Base-by-base conservation (phyloP, 495 filamentous ascomycete species). In the Lentithecium fluviatile region DNA sequence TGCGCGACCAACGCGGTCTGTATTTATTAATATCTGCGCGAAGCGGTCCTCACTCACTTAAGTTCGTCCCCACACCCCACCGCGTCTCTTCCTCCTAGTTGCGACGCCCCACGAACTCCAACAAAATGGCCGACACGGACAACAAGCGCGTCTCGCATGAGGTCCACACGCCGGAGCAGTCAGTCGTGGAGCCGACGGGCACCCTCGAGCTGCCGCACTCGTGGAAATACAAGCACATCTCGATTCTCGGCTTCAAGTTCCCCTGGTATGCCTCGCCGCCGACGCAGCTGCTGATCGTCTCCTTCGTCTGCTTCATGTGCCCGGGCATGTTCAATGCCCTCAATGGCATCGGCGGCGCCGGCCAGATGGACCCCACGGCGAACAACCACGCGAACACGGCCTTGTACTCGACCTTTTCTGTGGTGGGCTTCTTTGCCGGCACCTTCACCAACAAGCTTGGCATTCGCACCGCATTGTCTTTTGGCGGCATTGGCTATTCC, bases 221-320 rank as follows among this genome's bases (percentile, higher is more conserved):
- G 50, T 89, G 86, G 86, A 89, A 86, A 77, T 90, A 91, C 77
- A 84, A 83, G 69, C 81, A 81, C 38, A 56, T 85, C 46, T 81
- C 74, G 46, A 50, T 89, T 50, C 81, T 80, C 43, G 71, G 71
- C 17, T 79, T 68, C 68, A 80, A 79, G 62, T 55, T 86, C 5
- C 81, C 83, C 5, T 91, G 83, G 79, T 91, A 86, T 75, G 88
- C 89, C 50, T 90, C 87, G 24, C 89, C 89, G 3, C 82, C 85
- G 65, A 72, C 82, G 36, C 89, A 93, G 73, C 77, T 93, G 40
- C 59, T 88, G 26, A 77, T 95, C 75, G 86, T 92, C 43, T 83
- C 89, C 19, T 81, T 92, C 63, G 89, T 94, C 53, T 95, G 90
- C 74, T 95, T 95, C 80, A 76, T 95, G 59, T 95, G 90, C 69